Evolutionary conservation across 1,139 yeast genomes (phyloP).

Genomic region (Casaregolazyma lundiana): DNA sequence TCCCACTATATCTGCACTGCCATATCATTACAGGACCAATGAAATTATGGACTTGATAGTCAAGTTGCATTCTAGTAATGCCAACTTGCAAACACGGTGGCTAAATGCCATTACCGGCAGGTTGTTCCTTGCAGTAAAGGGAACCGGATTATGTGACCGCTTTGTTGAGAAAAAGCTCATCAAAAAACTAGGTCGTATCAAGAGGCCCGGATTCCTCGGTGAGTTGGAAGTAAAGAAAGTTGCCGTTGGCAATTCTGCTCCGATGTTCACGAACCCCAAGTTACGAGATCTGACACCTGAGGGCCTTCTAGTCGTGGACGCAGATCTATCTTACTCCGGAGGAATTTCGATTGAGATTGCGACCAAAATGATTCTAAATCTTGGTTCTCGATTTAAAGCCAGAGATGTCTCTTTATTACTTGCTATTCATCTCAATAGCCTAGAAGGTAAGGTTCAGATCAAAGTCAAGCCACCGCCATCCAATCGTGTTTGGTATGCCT

Average conservation of each 20-base stretch:
- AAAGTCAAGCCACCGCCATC: constrained; percentile 86
- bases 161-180: constrained; percentile 56
- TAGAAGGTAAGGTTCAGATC: constrained; percentile 71
- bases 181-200: constrained; percentile 70
- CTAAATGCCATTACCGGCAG: constrained; percentile 82
- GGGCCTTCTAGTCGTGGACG: constrained; percentile 64
- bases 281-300: constrained; percentile 71
- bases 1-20: constrained; percentile 59
- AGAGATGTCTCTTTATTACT: constrained; percentile 74
- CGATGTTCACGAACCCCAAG: constrained; percentile 70
- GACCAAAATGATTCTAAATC: constrained; percentile 67
- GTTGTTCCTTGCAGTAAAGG: constrained; percentile 67
- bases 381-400: constrained; percentile 71
- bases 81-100: constrained; percentile 84
- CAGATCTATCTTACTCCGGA: constrained; percentile 67
- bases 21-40: constrained; percentile 65
- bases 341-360: constrained; percentile 68
- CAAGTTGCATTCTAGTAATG: constrained; percentile 73
- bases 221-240: constrained; percentile 70
- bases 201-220: constrained; percentile 82
- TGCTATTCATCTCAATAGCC: constrained; percentile 60
- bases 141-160: constrained; percentile 60
- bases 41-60: constrained; percentile 73
- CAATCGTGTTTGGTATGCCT: constrained; percentile 84
- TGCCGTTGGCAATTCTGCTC: constrained; percentile 77